Percentiles rank a stretch among this genome's conserved stretches.
Conservation (phyloP, 2,329 filamentous ascomycete genomes). For the Taxawa tesnikishii region DNA sequence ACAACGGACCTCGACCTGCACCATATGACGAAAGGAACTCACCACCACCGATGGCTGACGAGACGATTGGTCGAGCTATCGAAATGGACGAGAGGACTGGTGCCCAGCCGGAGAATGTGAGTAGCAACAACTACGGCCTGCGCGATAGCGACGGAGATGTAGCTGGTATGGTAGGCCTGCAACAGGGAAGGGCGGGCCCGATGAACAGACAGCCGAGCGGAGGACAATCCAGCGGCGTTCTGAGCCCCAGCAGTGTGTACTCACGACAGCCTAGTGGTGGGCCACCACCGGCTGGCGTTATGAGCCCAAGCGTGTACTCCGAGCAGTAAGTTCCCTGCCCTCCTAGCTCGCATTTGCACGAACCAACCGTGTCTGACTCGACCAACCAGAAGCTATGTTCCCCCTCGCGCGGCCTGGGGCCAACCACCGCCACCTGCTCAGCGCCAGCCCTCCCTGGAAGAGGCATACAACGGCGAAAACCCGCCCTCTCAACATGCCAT, state of each 20-base stretch:
- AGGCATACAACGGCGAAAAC: too few relatives aligned
- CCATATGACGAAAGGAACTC: conserved; percentile 8
- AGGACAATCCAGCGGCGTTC: conserved; percentile 46
- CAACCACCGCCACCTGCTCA: conserved; percentile 6
- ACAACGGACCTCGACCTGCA: conserved; percentile 20
- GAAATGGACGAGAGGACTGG: conserved; percentile 69
- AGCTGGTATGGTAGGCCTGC: conserved; percentile 59
- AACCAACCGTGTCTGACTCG: too few relatives aligned
- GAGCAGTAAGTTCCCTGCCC: conserved; percentile 49
- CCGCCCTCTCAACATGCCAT: conserved; percentile 8
- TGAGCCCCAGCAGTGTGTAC: conserved; percentile 61
- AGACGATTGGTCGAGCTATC: conserved; percentile 50
- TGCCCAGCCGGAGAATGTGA: conserved; percentile 28
- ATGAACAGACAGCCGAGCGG: conserved; percentile 62
- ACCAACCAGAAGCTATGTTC: conserved; percentile 25
- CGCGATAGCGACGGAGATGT: conserved; percentile 59
- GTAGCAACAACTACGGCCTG: conserved; percentile 23
- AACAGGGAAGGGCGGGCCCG: conserved; percentile 36
- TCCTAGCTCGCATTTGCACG: neutral
- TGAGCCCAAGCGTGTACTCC: conserved; percentile 64
- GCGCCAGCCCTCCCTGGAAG: conserved; percentile 7
- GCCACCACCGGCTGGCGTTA: too few relatives aligned
- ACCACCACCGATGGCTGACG: conserved; percentile 3
- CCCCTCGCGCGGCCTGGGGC: conserved; percentile 35
- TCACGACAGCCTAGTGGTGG: too few relatives aligned